phyloP scores from a whole-genome alignment of 345 rosid genomes.

The Abelmoschus esculentus region DNA sequence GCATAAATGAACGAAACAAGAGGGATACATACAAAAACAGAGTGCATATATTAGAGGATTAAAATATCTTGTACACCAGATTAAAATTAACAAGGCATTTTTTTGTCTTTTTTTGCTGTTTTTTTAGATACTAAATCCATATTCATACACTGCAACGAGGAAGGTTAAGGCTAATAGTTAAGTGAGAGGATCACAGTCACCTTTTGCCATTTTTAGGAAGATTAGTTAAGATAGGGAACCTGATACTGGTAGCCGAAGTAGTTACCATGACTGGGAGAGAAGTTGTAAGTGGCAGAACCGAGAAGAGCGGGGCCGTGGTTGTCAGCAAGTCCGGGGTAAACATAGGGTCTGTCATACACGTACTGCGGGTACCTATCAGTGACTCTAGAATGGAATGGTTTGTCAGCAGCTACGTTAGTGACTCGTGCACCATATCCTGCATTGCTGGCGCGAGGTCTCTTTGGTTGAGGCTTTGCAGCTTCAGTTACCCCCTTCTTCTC shows the following conservation, averaged over 20 bases:
- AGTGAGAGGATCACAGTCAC: conserved; percentile 49
- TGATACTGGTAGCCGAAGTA: conserved; percentile 96
- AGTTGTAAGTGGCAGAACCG: conserved; percentile 57
- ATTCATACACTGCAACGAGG: conserved; percentile 47
- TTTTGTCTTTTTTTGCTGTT: conserved; percentile 7
- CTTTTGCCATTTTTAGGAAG: conserved; percentile 28
- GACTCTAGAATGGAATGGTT: conserved; percentile 55
- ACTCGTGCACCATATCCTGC: conserved; percentile 64
- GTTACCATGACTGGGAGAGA: conserved; percentile 75
- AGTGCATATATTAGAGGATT: conserved; percentile 51
- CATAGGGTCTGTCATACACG: conserved; percentile 71
- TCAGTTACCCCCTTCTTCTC: conserved; percentile 57
- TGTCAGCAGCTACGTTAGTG: conserved; percentile 35
- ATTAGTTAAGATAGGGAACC: conserved; percentile 73
- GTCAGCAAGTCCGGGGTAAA: conserved; percentile 53
- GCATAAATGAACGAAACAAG: not conserved
- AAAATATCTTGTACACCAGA: conserved; percentile 40
- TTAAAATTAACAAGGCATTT: conserved; percentile 38
- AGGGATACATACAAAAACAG: conserved; percentile 21
- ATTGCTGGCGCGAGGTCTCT: conserved; percentile 74
- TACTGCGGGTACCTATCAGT: conserved; percentile 72
- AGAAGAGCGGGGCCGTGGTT: conserved; percentile 47
- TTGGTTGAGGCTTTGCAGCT: conserved; percentile 82
- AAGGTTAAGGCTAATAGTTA: conserved; percentile 62
- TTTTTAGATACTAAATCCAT: conserved; percentile 43